Base-by-base conservation (phyloP, 805 yeast genomes). In the Sporopachydermia quercuum region DNA sequence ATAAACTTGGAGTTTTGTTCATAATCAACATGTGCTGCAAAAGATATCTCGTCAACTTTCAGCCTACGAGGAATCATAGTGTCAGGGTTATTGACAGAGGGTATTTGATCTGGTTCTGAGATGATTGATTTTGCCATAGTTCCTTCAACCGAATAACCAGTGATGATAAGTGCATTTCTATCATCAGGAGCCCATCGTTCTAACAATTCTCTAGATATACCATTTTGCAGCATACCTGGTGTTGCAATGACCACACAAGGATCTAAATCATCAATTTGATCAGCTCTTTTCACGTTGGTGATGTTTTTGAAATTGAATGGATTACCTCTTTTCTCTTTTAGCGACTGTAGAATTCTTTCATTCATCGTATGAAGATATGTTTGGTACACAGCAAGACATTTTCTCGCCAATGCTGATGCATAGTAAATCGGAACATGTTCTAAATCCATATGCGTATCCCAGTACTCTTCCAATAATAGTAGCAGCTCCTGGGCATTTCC, bases 21-120 rank as follows among this genome's bases (percentile, higher is more conserved):
- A 58, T 80, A 91, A 55, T 91, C 99, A 16, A 91, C 99, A 59
- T 91, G 99, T 0, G 99, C 99, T n/a, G 98, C 97, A 66, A 91
- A 91, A 1, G 97, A 87, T 3, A 91, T 79, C 57, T 91, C 99
- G 47, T 89, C 96, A 14, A 91, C 78, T 37, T 71, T 73, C 41
- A 93, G 61, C 46, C 96, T 69, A 52, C 98, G 74, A 3, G 97
- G 96, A 34, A 91, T 79, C 43, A 75, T 71, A 15, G 77, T 62
- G 44, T 86, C 96, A 0, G 94, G 83, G 47, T 83, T 84, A n/a
- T 67, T 63, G 16, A 75, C 62, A 0, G 96, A 79, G 1, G 91
- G 93, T 38, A 91, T 84, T n/a, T 84, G 81, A 33, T 74, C 73
- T 1, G 99, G 98, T 50, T 87, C 96, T 17, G 85, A 74, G 46